Evolutionary conservation across 73 alveolate species (phyloP).

Genomic region (Tetrahymena elliotti): DNA sequence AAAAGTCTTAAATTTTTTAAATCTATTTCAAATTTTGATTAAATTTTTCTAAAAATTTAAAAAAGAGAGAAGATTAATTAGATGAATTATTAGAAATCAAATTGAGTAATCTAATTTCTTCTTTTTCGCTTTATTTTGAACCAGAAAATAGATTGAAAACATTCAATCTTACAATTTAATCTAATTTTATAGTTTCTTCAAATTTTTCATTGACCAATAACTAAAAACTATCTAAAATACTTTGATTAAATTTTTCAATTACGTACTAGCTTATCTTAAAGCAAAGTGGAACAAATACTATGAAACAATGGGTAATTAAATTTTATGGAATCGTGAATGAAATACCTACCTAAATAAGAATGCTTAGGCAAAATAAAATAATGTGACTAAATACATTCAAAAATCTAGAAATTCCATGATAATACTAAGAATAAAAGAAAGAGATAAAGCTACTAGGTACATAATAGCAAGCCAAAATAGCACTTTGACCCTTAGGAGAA

Average conservation of each 20-base stretch:
- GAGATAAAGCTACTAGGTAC: not conserved
- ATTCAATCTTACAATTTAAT: not conserved
- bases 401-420: not conserved
- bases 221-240: not conserved
- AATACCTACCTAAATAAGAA: not conserved
- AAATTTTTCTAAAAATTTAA: not conserved
- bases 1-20: not conserved
- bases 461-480: not conserved
- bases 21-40: no score
- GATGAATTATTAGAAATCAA: not conserved
- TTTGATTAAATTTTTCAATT: not conserved
- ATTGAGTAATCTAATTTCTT: no score
- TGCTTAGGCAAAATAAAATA: not conserved
- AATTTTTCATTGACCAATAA: not conserved
- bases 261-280: not conserved
- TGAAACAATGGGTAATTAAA: not conserved
- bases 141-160: not conserved
- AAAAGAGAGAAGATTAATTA: not conserved
- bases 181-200: not conserved
- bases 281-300: not conserved
- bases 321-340: not conserved
- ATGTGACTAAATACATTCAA: not conserved
- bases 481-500: not conserved
- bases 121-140: not conserved
- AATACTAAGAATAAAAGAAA: not conserved